Percentiles rank a stretch among this genome's conserved stretches.
phyloP scores from a whole-genome alignment of 2,329 filamentous ascomycete species.

The Alternaria gaisen region DNA sequence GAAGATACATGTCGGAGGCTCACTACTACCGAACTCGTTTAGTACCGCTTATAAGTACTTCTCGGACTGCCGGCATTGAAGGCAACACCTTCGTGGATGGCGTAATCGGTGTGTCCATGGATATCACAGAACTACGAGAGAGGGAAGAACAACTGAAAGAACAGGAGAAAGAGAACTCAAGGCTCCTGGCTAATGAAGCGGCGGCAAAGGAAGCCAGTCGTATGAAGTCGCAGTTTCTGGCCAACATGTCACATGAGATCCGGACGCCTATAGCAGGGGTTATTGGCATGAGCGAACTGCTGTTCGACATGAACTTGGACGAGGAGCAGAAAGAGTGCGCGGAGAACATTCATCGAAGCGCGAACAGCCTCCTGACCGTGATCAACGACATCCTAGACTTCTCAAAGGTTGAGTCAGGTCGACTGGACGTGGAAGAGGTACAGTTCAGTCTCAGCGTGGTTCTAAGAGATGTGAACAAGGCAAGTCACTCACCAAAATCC shows the following conservation, averaged over 20 bases:
- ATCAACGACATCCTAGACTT: conserved; percentile 94
- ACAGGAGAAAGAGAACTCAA: conserved; percentile 74
- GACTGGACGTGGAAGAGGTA: conserved; percentile 80
- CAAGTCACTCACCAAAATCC: background rate
- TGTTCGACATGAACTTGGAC: conserved; percentile 72
- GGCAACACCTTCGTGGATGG: conserved; percentile 68
- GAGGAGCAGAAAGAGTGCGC: conserved; percentile 78
- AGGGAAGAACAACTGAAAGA: conserved; percentile 69
- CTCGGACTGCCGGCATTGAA: conserved; percentile 61
- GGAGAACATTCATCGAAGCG: conserved; percentile 80
- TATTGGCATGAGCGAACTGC: conserved; percentile 79
- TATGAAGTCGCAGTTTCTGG: conserved; percentile 81
- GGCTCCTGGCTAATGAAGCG: conserved; percentile 75
- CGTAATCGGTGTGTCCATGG: conserved; percentile 81
- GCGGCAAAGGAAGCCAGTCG: conserved; percentile 82
- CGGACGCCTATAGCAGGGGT: conserved; percentile 81
- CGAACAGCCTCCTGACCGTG: conserved; percentile 82
- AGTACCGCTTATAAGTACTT: conserved; percentile 69
- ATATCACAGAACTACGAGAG: conserved; percentile 76
- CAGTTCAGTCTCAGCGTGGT: conserved; percentile 79
- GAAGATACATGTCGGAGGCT: conserved; percentile 66
- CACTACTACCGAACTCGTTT: conserved; percentile 77
- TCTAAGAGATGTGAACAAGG: conserved; percentile 78
- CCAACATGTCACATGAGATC: conserved; percentile 85
- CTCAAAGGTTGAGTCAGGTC: conserved; percentile 83